Percentiles rank a stretch among this genome's conserved stretches.
phyloP scores from a whole-genome alignment of 441 rosid genomes.

The Pelargonium australe region DNA sequence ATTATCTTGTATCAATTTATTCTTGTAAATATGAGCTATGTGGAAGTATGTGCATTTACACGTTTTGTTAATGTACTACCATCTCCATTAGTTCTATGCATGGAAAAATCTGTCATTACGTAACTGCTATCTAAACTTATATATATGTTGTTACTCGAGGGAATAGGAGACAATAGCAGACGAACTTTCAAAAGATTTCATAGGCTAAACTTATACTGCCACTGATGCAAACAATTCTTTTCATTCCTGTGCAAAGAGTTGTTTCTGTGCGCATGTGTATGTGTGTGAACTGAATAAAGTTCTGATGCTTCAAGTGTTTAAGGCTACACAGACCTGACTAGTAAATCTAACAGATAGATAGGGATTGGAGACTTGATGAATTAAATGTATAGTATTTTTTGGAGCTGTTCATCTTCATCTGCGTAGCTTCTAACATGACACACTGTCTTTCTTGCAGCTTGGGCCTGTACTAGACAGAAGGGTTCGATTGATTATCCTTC shows the following conservation, averaged over 20 bases:
- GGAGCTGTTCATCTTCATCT: background rate
- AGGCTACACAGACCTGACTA: too few relatives aligned
- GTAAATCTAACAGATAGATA: background rate
- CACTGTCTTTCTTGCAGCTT: slow-evolving; percentile 46
- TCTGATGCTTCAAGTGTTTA: too few relatives aligned
- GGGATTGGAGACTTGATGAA: background rate
- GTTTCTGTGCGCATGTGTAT: background rate
- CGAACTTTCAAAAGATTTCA: background rate
- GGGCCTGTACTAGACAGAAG: slow-evolving; percentile 77
- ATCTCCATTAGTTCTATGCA: background rate
- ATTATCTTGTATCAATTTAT: too few relatives aligned
- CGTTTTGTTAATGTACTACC: background rate
- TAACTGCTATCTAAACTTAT: background rate
- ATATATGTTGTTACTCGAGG: background rate
- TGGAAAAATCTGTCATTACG: background rate
- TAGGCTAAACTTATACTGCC: background rate
- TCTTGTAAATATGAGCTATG: too few relatives aligned
- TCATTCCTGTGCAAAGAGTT: background rate
- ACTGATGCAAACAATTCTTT: background rate
- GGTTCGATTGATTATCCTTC: slow-evolving; percentile 51
- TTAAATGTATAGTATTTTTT: background rate
- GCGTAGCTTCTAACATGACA: background rate
- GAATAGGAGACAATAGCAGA: background rate
- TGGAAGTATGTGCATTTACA: too few relatives aligned
- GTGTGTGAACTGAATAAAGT: background rate